phyloP scores from a whole-genome alignment of 495 filamentous ascomycete genomes.

The Hyaloscypha variabilis region DNA sequence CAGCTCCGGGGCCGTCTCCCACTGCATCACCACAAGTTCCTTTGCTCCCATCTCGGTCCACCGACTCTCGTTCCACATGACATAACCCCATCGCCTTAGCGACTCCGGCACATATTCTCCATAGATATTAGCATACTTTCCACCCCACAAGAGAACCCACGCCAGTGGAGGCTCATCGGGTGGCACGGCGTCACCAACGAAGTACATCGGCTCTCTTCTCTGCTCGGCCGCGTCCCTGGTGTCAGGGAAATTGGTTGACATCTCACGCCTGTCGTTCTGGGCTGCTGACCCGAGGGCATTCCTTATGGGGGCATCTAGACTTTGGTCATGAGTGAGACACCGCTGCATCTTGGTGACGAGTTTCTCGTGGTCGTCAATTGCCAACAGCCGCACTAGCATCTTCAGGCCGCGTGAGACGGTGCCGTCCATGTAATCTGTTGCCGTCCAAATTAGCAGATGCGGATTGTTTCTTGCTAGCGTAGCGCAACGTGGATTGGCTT shows the following conservation, averaged over 20 bases:
- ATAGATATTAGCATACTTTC: conserved; percentile 6
- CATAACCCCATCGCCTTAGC: conserved; percentile 12
- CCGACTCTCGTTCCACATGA: conserved; percentile 11
- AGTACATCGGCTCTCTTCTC: conserved; percentile 3
- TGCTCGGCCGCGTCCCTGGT: conserved; percentile 2
- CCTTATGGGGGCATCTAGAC: neutral
- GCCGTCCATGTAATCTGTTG: conserved; percentile 6
- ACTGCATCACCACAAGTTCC: conserved; percentile 5
- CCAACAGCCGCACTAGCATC: conserved; percentile 3
- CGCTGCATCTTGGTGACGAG: neutral
- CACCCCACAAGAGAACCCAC: conserved; percentile 11
- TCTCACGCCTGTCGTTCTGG: conserved; percentile 4
- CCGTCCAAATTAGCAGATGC: neutral
- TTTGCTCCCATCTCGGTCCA: conserved; percentile 2
- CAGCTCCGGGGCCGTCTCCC: conserved; percentile 7
- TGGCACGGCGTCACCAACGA: conserved; percentile 1
- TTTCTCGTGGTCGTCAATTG: conserved; percentile 2
- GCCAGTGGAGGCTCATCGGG: conserved; percentile 9
- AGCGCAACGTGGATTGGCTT: neutral
- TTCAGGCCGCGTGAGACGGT: conserved; percentile 1
- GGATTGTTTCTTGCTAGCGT: conserved; percentile 3
- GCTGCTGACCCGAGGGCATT: neutral
- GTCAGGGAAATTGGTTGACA: conserved; percentile 4
- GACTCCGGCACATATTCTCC: conserved; percentile 8
- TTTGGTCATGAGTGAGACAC: conserved; percentile 6